Conservation (phyloP, 2,329 filamentous ascomycete genomes). For the Lachnellula suecica region DNA sequence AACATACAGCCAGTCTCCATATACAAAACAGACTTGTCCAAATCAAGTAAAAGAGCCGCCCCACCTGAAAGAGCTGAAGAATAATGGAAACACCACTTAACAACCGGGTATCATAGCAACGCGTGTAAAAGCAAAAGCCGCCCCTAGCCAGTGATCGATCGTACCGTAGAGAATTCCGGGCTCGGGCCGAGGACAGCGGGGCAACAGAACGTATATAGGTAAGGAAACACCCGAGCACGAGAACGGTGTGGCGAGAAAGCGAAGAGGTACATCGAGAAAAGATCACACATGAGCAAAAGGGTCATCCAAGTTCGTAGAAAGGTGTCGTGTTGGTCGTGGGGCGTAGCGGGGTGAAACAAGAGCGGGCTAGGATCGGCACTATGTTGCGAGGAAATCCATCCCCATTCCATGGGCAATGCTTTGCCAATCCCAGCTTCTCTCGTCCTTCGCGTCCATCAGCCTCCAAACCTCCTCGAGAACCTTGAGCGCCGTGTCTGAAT, state of each 20-base stretch:
- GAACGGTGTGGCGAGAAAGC: background rate
- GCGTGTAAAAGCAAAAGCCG: background rate
- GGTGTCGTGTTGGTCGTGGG: background rate
- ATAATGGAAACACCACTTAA: background rate
- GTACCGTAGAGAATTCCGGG: background rate
- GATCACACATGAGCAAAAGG: background rate
- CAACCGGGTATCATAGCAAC: background rate
- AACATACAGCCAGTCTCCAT: background rate
- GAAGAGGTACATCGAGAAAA: background rate
- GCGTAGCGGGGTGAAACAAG: background rate
- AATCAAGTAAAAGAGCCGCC: background rate
- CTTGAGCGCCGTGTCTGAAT: slow-evolving; percentile 52
- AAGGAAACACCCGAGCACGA: too few relatives aligned
- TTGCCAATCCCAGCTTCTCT: slow-evolving; percentile 65
- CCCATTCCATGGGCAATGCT: slow-evolving; percentile 50
- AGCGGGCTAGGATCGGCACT: slow-evolving; percentile 2
- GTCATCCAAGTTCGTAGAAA: background rate
- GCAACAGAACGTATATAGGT: background rate
- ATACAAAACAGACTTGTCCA: background rate
- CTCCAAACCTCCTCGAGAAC: slow-evolving; percentile 60
- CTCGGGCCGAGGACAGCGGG: background rate
- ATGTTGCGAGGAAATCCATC: slow-evolving; percentile 51
- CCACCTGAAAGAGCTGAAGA: background rate
- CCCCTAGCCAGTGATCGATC: background rate
- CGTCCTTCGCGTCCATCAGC: slow-evolving; percentile 57